Evolutionary conservation across 164 flowering plant species (phyloP).

Genomic region (Cinnamomum micranthum): DNA sequence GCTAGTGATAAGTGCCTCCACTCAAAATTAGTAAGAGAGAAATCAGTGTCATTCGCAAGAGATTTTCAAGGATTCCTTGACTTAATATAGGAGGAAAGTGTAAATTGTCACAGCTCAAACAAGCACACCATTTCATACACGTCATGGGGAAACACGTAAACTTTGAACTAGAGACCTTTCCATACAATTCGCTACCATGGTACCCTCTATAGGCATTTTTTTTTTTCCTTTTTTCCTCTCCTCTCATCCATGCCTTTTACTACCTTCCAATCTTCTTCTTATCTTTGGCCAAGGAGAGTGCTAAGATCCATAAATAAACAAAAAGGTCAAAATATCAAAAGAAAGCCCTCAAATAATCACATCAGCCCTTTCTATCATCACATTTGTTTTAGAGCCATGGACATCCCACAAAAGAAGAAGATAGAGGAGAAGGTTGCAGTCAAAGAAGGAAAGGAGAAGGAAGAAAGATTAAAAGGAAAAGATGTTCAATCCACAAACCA

Average conservation of each 20-base stretch:
- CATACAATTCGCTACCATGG: neutral
- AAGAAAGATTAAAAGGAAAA: slow-evolving; percentile 4
- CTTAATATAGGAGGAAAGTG: neutral
- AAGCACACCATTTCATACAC: neutral
- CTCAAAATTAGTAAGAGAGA: no score
- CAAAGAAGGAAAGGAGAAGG: slow-evolving; percentile 1
- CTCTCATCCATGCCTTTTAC: slow-evolving; percentile 14
- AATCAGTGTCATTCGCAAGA: neutral
- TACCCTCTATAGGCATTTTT: neutral
- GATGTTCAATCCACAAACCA: slow-evolving; percentile 13
- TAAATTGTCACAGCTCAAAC: neutral
- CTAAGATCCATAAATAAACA: slow-evolving; percentile 7
- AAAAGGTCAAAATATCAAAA: neutral
- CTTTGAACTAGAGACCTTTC: neutral
- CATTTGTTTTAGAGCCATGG: slow-evolving; percentile 26
- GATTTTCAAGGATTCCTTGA: neutral
- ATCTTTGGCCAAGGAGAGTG: slow-evolving; percentile 19
- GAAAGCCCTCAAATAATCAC: slow-evolving; percentile 4
- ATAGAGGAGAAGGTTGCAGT: slow-evolving; percentile 13
- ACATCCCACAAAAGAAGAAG: slow-evolving; percentile 18
- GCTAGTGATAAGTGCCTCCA: no score
- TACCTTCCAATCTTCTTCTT: slow-evolving; percentile 22
- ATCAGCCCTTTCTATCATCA: neutral
- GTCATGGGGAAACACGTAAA: neutral
- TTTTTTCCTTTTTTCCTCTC: neutral